Evolutionary conservation across 108 stramenopile genomes (phyloP).

Genomic region (Cyclotella atomus): DNA sequence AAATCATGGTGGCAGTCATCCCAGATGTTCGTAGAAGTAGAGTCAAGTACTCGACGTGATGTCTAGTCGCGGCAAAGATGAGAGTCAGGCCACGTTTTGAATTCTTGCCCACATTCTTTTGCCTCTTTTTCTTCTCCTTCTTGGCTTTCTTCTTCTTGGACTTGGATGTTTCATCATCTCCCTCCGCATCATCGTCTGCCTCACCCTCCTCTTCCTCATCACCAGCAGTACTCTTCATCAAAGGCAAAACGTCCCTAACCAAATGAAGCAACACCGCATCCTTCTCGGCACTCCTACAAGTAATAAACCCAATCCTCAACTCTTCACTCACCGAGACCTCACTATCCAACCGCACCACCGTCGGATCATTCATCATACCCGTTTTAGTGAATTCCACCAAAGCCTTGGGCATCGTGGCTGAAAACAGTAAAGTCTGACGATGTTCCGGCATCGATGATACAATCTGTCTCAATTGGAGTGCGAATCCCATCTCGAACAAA

Average conservation of each 20-base stretch:
- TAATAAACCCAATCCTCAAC: conserved; percentile 92
- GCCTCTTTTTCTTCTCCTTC: conserved; percentile 32
- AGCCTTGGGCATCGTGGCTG: conserved; percentile 96
- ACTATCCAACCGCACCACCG: conserved; percentile 93
- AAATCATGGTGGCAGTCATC: conserved; percentile 79
- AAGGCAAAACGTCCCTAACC: conserved; percentile 84
- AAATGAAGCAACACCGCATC: conserved; percentile 93
- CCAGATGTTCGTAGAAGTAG: conserved; percentile 74
- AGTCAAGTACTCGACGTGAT: conserved; percentile 97
- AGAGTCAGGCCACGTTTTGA: conserved; percentile 76
- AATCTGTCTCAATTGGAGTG: conserved; percentile 87
- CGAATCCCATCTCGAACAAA: conserved; percentile 99
- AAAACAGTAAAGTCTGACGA: conserved; percentile 93
- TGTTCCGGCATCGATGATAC: conserved; percentile 66
- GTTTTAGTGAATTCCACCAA: conserved; percentile 98
- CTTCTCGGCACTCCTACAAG: conserved; percentile 90
- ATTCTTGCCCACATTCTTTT: conserved; percentile 46
- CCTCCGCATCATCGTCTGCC: conserved; percentile 37
- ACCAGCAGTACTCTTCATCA: conserved; percentile 49
- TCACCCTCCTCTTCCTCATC: conserved; percentile 48
- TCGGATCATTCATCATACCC: conserved; percentile 93
- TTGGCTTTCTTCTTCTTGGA: conserved; percentile 7
- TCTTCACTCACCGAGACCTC: conserved; percentile 94
- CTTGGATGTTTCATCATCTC: conserved; percentile 4
- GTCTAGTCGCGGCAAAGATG: conserved; percentile 96